These are phyloP conservation scores for Rhodotorula babjevae DNA, from an alignment of 768 basidiomycete genomes.

Conservation along the genomic window DNA sequence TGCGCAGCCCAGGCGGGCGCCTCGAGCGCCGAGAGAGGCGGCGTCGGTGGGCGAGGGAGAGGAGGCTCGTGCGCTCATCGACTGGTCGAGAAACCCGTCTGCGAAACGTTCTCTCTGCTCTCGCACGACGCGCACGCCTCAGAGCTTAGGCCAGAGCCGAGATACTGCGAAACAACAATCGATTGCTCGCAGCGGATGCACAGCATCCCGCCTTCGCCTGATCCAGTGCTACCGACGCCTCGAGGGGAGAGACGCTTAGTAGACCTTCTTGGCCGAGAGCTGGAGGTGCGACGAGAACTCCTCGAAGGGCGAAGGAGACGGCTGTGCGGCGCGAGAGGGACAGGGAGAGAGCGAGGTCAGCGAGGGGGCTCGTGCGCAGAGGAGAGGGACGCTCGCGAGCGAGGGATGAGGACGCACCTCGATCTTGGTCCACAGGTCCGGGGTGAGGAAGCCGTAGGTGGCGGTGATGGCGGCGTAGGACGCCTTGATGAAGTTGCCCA, in stretches of 20 bases:
- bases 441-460: conserved; percentile 97
- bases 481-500: conserved; percentile 75
- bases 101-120: too few species aligned
- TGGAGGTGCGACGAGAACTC: conserved; percentile 91
- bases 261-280: conserved; percentile 71
- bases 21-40: too few species aligned
- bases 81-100: too few species aligned
- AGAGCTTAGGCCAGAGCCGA: too few species aligned
- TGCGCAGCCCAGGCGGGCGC: too few species aligned
- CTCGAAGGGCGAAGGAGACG: conserved; percentile 68
- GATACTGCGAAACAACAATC: background rate
- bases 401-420: conserved; percentile 51
- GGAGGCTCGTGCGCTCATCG: too few species aligned
- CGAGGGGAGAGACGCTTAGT: conserved; percentile 17
- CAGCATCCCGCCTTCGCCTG: background rate
- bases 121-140: too few species aligned
- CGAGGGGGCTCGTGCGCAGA: too few species aligned
- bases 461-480: conserved; percentile 71
- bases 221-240: background rate
- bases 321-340: background rate
- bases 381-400: too few species aligned
- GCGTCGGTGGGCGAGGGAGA: too few species aligned
- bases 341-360: background rate
- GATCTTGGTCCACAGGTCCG: conserved; percentile 95
- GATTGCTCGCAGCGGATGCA: background rate